Evolutionary conservation across 768 basidiomycete species (phyloP), one percentile per base, ranked within the genome.

Genomic region (Boletus barrowsii): DNA sequence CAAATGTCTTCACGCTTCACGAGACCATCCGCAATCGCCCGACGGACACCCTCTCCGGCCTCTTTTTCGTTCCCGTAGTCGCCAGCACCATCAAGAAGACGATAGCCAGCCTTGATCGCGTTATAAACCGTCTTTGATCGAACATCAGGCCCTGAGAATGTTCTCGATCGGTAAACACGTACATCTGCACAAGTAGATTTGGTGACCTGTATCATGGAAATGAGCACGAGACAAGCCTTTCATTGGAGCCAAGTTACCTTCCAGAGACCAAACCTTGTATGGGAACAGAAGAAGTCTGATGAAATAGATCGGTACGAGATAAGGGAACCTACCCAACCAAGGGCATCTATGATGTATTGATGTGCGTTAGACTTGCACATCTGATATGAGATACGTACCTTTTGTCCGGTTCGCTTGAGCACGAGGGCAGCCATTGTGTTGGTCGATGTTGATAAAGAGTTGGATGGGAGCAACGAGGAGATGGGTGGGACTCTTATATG

Each of bases 11-110:
- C 89, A 35, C 93, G 81, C 72, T 88, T 92, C 54, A 96, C 87
- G 36, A 94, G 66, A 14, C 93, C 91, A 8, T 92, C 90, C 39
- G 74, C 68, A 59, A 94, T 80, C n/a, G 91, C 92, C 14, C 84
- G 82, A 49, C 76, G 79, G 53, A 94, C 79, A 58, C 92, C 92
- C 62, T 84, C 78, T 2, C 89, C 91, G 5, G 88, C 87, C 32
- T 93, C 84, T 64, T 85, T 88, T 73, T 96, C 93, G 59, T 96
- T 95, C 9, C 88, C 92, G 68, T 93, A 93, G 73, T 91, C 90
- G 60, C 83, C 83, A 32, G 91, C 91, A 56, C 89, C 87, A 53
- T 93, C 92, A 51, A 96, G 77, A 51, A 96, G 86, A 57, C 93
- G 84, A 68, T 92, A 93, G 1, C 93, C 93, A 24, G 79, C 76